A percentile compares a stretch with the other conserved stretches of the same genome.
phyloP scores from a whole-genome alignment of 192 early-diverging fungal species.

The Phlyctochytrium bullatum region DNA sequence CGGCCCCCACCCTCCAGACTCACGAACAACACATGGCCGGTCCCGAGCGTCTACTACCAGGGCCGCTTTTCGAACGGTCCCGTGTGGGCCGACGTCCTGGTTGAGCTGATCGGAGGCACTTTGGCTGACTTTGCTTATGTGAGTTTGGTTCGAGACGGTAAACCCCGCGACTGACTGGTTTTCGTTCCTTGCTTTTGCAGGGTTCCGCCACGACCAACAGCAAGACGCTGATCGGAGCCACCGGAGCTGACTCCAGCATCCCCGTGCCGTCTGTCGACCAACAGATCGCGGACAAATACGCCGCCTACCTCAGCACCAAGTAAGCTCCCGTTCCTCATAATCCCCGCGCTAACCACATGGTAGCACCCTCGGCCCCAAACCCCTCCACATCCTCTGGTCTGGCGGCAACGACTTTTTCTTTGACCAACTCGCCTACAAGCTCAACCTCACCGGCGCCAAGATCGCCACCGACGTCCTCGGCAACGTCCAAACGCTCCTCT shows the following conservation, averaged over 20 bases:
- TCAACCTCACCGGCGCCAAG: neutral
- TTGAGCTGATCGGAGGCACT: constrained; percentile 3
- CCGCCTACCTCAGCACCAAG: neutral
- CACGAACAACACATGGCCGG: constrained; percentile 1
- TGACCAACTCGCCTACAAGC: neutral
- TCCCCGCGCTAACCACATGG: no score
- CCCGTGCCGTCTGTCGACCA: constrained; percentile 5
- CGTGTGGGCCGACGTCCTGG: constrained; percentile 44
- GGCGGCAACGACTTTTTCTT: neutral
- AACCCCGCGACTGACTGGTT: neutral
- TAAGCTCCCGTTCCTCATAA: no score
- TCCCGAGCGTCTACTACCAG: constrained; percentile 36
- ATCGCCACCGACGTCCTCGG: neutral
- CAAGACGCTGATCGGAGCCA: neutral
- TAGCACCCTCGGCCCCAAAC: neutral
- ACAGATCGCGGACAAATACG: neutral
- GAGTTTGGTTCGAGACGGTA: no score
- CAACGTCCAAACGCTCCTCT: neutral
- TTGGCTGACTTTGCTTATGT: no score
- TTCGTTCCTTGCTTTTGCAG: constrained; percentile 24
- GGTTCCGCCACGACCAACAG: constrained; percentile 38
- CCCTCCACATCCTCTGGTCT: neutral
- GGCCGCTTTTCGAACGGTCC: constrained; percentile 52
- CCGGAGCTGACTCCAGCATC: neutral
- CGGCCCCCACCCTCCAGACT: no score